Percentiles rank a stretch among this genome's conserved stretches.
phyloP scores from a whole-genome alignment of 345 rosid species.

The Ceriops tagal region DNA sequence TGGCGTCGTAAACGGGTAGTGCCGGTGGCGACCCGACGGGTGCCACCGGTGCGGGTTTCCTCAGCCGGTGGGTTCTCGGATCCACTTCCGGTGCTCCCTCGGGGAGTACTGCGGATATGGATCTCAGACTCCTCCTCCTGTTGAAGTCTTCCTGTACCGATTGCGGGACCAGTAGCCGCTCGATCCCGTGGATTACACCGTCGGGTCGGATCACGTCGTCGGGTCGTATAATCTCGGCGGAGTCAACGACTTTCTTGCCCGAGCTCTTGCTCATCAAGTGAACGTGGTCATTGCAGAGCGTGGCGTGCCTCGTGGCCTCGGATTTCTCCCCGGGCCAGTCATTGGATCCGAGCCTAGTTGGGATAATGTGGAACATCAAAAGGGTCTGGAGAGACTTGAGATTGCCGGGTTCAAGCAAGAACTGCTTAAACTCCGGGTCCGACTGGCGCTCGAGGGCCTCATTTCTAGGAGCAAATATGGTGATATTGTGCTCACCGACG shows the following conservation, averaged over 20 bases:
- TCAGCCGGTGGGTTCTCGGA: constrained; percentile 65
- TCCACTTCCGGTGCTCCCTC: constrained; percentile 77
- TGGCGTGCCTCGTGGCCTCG: constrained; percentile 34
- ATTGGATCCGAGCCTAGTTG: constrained; percentile 21
- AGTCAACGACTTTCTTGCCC: constrained; percentile 40
- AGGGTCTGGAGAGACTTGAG: constrained; percentile 34
- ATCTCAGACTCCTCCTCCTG: constrained; percentile 53
- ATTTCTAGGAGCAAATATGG: constrained; percentile 33
- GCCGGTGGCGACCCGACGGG: constrained; percentile 77
- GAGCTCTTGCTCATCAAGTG: constrained; percentile 37
- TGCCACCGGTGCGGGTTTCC: constrained; percentile 51
- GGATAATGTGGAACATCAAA: constrained; percentile 29
- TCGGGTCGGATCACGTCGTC: constrained; percentile 65
- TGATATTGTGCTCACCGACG: constrained; percentile 30
- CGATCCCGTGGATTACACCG: constrained; percentile 74
- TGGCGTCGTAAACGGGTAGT: constrained; percentile 73
- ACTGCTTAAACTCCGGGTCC: constrained; percentile 34
- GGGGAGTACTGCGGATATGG: constrained; percentile 65
- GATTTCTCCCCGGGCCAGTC: constrained; percentile 21
- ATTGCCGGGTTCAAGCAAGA: constrained; percentile 35
- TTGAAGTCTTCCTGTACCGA: constrained; percentile 73
- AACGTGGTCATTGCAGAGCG: constrained; percentile 51
- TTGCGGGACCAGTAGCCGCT: constrained; percentile 56
- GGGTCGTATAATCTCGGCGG: constrained; percentile 46
- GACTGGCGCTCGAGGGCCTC: constrained; percentile 32